Percentiles rank a stretch among this genome's conserved stretches.
Conservation (phyloP, 208 protist genomes). For the Leishmania gerbilli region DNA sequence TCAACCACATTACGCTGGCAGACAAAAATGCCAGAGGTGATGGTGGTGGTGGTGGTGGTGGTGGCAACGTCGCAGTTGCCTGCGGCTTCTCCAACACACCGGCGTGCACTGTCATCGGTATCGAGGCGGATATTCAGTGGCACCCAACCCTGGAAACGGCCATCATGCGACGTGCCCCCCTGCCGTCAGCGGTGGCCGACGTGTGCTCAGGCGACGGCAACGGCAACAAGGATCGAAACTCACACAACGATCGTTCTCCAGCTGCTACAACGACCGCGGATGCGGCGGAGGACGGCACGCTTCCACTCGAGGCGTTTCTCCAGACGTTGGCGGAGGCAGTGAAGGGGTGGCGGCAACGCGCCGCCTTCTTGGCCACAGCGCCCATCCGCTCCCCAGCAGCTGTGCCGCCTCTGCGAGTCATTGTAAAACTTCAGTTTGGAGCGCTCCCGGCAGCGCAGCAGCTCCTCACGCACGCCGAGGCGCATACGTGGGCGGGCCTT, state of each 20-base stretch:
- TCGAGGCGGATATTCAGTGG: constrained; percentile 51
- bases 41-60: neutral
- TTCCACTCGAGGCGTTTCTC: constrained; percentile 9
- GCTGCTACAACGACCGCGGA: neutral
- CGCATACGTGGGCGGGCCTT: constrained; percentile 4
- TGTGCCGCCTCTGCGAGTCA: constrained; percentile 14
- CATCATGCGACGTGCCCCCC: constrained; percentile 39
- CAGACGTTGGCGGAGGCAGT: constrained; percentile 17
- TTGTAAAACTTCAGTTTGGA: constrained; percentile 58
- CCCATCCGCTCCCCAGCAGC: neutral
- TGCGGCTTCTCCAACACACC: neutral
- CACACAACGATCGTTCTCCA: neutral
- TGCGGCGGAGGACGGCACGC: neutral
- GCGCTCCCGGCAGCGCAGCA: constrained; percentile 34
- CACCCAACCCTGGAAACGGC: constrained; percentile 12
- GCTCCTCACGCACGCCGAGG: constrained; percentile 9
- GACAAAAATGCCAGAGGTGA: neutral
- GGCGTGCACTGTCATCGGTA: constrained; percentile 22
- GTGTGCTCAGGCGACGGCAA: neutral
- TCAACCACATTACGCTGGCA: neutral
- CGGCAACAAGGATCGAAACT: neutral
- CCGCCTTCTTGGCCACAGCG: neutral
- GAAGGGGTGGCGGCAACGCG: constrained; percentile 3
- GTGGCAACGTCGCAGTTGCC: neutral
- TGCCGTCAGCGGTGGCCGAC: constrained; percentile 1